Evolutionary conservation across 257 asterid genomes (phyloP), one percentile per base, ranked within the genome.

Genomic region (Petunia axillaris): DNA sequence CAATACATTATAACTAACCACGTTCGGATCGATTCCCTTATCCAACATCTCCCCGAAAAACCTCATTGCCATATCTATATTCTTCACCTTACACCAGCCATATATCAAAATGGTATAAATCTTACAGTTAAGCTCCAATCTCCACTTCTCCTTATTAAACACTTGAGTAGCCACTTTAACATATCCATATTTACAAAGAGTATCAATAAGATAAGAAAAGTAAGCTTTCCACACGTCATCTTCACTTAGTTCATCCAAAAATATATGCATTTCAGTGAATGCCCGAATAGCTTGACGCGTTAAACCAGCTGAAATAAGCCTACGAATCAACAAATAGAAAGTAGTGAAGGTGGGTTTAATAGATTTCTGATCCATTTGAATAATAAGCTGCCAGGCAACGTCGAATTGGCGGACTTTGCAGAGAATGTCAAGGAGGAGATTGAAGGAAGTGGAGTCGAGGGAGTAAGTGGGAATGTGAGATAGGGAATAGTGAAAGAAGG

Each of bases 11-110:
- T 91, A 91, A 1, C 97, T 90, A 37, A 93, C 92, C 25, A 90
- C 92, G 55, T 90, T 95, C 1, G 98, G 91, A 80, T 87, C 91
- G 3, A 94, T 89, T 40, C 93, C 95, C 80, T 93, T 91, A 74
- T 75, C 88, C 81, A 86, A 36, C 98, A 94, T 91, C 93, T 94
- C 98, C 70, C 58, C 81, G 0, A 92, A 57, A 86, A 93, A 94
- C 89, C 85, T 87, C 88, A 62, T 81, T 0, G 89, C 98, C 97
- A 88, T 94, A 8, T 90, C 93, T 1, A 83, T 81, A 78, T 75
- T 91, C 82, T 94, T 93, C 63, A 89, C 85, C 85, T 94, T 94
- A 82, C 93, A 94, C 97, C 98, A 94, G 76, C 98, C 98, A 25
- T 91, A 93, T 6, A 94, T 90, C 87, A 94, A 75, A 73, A 94